phyloP scores from a whole-genome alignment of 768 basidiomycete species.

The Termitomyces sp. region DNA sequence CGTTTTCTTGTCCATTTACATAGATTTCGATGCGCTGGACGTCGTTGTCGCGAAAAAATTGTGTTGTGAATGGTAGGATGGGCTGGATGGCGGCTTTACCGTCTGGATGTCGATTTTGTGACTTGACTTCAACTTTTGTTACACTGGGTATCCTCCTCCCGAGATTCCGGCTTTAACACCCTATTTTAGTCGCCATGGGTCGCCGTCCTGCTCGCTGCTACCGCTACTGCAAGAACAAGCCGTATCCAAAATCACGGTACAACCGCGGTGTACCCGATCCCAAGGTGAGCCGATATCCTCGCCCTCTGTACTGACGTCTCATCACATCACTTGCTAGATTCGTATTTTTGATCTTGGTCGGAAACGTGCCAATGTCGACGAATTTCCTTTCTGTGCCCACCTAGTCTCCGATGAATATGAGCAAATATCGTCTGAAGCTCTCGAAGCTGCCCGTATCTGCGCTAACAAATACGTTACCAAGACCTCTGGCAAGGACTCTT shows the following conservation, averaged over 20 bases:
- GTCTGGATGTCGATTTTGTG: conserved; percentile 15
- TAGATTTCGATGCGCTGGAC: background rate
- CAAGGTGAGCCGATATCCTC: conserved; percentile 47
- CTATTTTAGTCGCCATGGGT: conserved; percentile 56
- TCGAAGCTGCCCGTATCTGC: conserved; percentile 98
- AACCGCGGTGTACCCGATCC: conserved; percentile 98
- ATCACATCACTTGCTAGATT: conserved; percentile 51
- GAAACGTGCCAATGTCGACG: conserved; percentile 94
- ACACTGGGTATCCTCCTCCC: background rate
- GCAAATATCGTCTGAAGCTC: conserved; percentile 90
- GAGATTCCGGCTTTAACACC: background rate
- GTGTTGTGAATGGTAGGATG: background rate
- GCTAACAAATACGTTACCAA: conserved; percentile 99
- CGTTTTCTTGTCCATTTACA: background rate
- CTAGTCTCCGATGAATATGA: conserved; percentile 98
- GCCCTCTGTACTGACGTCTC: background rate
- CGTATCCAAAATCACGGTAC: conserved; percentile 92
- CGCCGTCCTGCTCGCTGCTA: conserved; percentile 97
- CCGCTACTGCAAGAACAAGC: conserved; percentile 99
- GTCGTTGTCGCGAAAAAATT: background rate
- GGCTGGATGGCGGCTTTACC: conserved; percentile 9
- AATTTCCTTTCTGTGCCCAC: conserved; percentile 96
- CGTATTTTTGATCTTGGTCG: conserved; percentile 94
- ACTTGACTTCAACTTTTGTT: background rate
- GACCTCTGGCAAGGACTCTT: conserved; percentile 96